Evolutionary conservation across 2,329 filamentous ascomycete species (phyloP), one percentile per base, ranked within the genome.

Genomic region (Penicillium sclerotigenum): DNA sequence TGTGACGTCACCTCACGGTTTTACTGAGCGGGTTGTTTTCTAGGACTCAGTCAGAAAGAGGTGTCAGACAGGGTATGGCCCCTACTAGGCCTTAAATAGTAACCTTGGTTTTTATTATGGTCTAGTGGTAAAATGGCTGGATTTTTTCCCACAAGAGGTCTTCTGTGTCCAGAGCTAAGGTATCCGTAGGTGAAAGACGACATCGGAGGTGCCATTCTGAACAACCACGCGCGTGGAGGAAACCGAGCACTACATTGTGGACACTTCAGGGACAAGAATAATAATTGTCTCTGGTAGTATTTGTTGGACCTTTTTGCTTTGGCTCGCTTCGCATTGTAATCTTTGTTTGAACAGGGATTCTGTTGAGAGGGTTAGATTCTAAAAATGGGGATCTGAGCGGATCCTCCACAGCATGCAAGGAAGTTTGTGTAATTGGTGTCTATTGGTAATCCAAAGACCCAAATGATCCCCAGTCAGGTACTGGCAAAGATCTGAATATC

Each of bases 121-220:
- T n/a, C n/a, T n/a, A n/a, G n/a, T n/a, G n/a, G n/a, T n/a, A n/a
- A n/a, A n/a, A n/a, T n/a, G n/a, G n/a, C n/a, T n/a, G n/a, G n/a
- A n/a, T n/a, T n/a, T n/a, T n/a, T n/a, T n/a, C n/a, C n/a, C n/a
- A n/a, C n/a, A n/a, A n/a, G 3, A 40, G 28, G 14, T 31, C 40
- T 0, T 37, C 18, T 8, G 29, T 47, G 2, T n/a, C 54, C 33
- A 28, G 37, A 26, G n/a, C 36, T 7, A 52, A 59, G 41, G 58
- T 58, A n/a, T 51, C 61, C 26, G 24, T 52, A n/a, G 56, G 52
- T 4, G 67, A 65, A 22, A 64, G 67, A 49, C 63, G 67, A 6
- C 71, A 74, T 63, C 63, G 70, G 18, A 65, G 72, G 48, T 71
- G 70, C 52, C 73, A 75, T 60, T 74, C 73, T 13, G 71, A 74